Conservation (phyloP, 2,329 filamentous ascomycete genomes). For the Alternaria sp. region DNA sequence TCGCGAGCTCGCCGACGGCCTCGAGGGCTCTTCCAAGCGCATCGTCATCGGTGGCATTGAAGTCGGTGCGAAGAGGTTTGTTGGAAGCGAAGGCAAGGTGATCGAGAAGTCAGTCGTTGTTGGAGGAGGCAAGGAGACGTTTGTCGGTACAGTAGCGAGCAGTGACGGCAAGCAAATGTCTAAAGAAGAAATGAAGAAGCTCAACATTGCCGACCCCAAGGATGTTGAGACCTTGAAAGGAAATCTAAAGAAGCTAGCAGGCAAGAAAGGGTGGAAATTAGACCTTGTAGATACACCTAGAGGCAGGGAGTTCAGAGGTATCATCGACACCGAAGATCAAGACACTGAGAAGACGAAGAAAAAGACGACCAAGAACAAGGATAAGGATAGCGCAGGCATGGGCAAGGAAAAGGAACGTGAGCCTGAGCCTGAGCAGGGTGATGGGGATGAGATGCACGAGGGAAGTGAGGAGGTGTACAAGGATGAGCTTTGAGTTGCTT, state of each 20-base stretch:
- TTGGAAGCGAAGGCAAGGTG: slow-evolving; percentile 63
- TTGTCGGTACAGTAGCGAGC: slow-evolving; percentile 61
- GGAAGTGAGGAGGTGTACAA: slow-evolving; percentile 54
- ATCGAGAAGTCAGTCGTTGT: slow-evolving; percentile 63
- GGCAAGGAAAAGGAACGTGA: slow-evolving; percentile 33
- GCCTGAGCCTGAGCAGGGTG: slow-evolving; percentile 28
- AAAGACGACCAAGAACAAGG: slow-evolving; percentile 23
- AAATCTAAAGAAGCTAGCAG: slow-evolving; percentile 73
- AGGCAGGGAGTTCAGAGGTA: slow-evolving; percentile 72
- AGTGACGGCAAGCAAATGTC: slow-evolving; percentile 70
- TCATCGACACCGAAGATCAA: slow-evolving; percentile 68
- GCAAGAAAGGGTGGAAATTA: slow-evolving; percentile 78
- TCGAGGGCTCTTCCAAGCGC: slow-evolving; percentile 45
- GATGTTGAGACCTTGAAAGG: slow-evolving; percentile 74
- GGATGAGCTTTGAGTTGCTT: slow-evolving; percentile 43
- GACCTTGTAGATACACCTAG: slow-evolving; percentile 77
- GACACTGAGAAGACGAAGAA: slow-evolving; percentile 52
- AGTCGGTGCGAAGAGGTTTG: slow-evolving; percentile 64
- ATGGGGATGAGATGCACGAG: slow-evolving; percentile 35
- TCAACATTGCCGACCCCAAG: slow-evolving; percentile 69
- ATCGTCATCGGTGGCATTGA: slow-evolving; percentile 65
- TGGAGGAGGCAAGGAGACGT: slow-evolving; percentile 62
- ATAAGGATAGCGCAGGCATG: slow-evolving; percentile 55
- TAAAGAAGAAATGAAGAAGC: slow-evolving; percentile 71
- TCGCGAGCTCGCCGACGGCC: slow-evolving; percentile 40